These are phyloP conservation scores for Entomortierella chlamydospora DNA, from an alignment of 192 early-diverging fungal genomes.

Conservation along the genomic window DNA sequence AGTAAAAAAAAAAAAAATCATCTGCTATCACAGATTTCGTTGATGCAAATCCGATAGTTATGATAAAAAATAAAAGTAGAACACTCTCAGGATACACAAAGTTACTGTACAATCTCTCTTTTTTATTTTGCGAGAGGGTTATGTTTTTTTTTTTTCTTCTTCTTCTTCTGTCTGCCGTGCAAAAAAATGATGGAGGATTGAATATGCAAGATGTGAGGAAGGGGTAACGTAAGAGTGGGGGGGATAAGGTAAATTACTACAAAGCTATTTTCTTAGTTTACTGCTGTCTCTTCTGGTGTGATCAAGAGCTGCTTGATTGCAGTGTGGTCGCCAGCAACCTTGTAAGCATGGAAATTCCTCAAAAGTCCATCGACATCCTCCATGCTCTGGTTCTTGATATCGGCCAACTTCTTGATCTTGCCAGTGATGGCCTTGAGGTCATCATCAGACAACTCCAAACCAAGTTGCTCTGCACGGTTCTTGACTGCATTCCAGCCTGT, in stretches of 20 bases:
- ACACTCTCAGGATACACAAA: no score
- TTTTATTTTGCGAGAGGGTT: background rate
- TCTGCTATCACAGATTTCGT: no score
- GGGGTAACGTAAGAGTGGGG: no score
- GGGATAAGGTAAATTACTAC: background rate
- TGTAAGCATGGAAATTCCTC: constrained; percentile 79
- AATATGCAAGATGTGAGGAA: no score
- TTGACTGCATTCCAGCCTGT: constrained; percentile 99
- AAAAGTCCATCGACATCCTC: constrained; percentile 93
- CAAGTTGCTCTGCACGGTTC: constrained; percentile 95
- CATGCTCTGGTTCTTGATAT: constrained; percentile 91
- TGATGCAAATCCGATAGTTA: no score
- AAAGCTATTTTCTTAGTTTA: background rate
- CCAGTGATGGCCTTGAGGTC: constrained; percentile 92
- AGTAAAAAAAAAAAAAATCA: constrained; percentile 24
- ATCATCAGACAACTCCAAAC: constrained; percentile 84
- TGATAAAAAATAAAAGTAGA: no score
- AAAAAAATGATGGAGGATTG: background rate
- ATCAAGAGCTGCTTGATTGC: constrained; percentile 50
- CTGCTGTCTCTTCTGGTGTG: constrained; percentile 12
- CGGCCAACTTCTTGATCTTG: constrained; percentile 96
- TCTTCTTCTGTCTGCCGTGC: background rate
- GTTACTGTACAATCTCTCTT: background rate
- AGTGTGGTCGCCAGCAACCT: constrained; percentile 64
- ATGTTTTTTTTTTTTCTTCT: constrained; percentile 24